A percentile compares a stretch with the other conserved stretches of the same genome.
These are phyloP conservation scores for Rhytidhysteron rufulum DNA, from an alignment of 2,329 filamentous ascomycete species.

Conservation along the genomic window DNA sequence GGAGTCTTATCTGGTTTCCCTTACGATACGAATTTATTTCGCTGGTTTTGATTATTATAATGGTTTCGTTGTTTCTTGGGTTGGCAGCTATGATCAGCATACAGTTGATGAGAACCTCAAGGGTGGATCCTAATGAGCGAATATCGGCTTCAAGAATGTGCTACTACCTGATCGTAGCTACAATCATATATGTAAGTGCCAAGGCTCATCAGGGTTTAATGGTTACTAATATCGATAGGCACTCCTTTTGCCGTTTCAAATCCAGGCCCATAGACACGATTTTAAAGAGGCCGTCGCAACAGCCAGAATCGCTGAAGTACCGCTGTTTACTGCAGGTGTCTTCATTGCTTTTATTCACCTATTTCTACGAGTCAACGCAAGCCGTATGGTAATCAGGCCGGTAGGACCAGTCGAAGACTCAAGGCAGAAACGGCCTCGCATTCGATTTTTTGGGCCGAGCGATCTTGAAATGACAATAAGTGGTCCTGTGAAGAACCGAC, in stretches of 20 bases:
- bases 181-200: constrained; percentile 53
- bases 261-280: constrained; percentile 46
- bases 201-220: neutral
- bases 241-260: constrained; percentile 62
- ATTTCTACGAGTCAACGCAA: constrained; percentile 59
- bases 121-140: constrained; percentile 57
- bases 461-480: constrained; percentile 41
- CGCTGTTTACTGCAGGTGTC: constrained; percentile 63
- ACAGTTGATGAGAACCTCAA: constrained; percentile 52
- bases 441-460: constrained; percentile 45
- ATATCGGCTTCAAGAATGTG: constrained; percentile 66
- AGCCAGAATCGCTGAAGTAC: constrained; percentile 62
- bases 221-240: constrained; percentile 34
- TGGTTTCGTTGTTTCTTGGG: constrained; percentile 50
- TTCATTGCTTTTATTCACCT: constrained; percentile 63
- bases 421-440: constrained; percentile 48
- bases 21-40: constrained; percentile 57
- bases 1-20: constrained; percentile 65
- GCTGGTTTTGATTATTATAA: constrained; percentile 51
- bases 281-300: constrained; percentile 47
- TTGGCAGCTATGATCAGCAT: constrained; percentile 54
- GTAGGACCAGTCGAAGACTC: constrained; percentile 40
- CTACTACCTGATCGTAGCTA: constrained; percentile 59
- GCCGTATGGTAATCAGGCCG: constrained; percentile 52
- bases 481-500: constrained; percentile 32